These are phyloP conservation scores for Aspergillus panamensis DNA, from an alignment of 495 filamentous ascomycete species.

Conservation along the genomic window DNA sequence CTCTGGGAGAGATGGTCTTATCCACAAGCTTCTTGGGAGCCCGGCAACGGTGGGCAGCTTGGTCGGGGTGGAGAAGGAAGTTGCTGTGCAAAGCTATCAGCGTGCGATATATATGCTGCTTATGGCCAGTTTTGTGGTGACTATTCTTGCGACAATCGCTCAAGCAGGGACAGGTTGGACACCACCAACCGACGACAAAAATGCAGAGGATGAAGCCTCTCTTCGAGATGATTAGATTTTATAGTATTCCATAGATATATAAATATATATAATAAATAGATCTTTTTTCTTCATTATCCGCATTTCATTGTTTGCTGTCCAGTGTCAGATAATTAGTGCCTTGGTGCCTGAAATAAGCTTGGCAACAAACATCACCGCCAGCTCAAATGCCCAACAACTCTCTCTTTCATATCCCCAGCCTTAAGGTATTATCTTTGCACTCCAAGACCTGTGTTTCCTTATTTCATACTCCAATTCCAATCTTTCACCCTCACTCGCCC, in stretches of 20 bases:
- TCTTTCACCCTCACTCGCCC: no score
- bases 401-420: not conserved
- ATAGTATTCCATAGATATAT: no score
- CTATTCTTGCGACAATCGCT: conserved; percentile 50
- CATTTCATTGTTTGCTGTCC: not conserved
- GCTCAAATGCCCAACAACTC: not conserved
- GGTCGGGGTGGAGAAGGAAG: conserved; percentile 46
- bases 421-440: not conserved
- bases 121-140: conserved; percentile 51
- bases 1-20: conserved; percentile 47
- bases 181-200: conserved; percentile 13
- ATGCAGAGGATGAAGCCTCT: conserved; percentile 2
- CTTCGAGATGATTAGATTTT: conserved; percentile 1
- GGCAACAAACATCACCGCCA: not conserved
- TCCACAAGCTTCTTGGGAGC: conserved; percentile 63
- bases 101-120: conserved; percentile 56
- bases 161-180: conserved; percentile 71
- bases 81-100: conserved; percentile 65
- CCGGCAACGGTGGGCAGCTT: conserved; percentile 58
- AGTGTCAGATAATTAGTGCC: conserved; percentile 1
- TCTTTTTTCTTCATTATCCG: not conserved
- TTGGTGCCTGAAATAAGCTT: conserved; percentile 8
- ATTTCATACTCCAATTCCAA: not conserved
- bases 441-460: not conserved
- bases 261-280: no score